These are phyloP conservation scores for Sporodiniella umbellata DNA, from an alignment of 371 early-diverging fungal species.

Conservation along the genomic window DNA sequence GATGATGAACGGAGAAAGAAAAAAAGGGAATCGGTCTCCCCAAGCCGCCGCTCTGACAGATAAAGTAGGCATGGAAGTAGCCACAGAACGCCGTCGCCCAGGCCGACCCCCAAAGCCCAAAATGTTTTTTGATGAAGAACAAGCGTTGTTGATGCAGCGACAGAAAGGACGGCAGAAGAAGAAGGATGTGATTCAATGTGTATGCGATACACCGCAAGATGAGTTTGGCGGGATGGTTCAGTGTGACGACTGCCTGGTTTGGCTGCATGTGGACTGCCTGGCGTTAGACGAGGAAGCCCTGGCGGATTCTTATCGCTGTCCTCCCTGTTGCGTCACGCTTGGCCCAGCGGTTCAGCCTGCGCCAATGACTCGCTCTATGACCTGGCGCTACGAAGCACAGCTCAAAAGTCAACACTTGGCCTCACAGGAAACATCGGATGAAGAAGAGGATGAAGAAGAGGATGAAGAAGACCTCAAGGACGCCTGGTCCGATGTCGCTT, in stretches of 20 bases:
- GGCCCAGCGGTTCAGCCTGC: slow-evolving; percentile 8
- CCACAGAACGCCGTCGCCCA: slow-evolving; percentile 10
- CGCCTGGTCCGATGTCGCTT: slow-evolving; percentile 17
- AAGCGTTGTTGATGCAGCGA: too few species aligned
- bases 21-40: background rate
- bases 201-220: slow-evolving; percentile 48
- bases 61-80: too few species aligned
- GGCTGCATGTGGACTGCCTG: slow-evolving; percentile 56
- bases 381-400: slow-evolving; percentile 36
- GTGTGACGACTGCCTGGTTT: slow-evolving; percentile 51
- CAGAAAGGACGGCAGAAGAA: slow-evolving; percentile 5
- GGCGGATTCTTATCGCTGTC: slow-evolving; percentile 47
- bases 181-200: slow-evolving; percentile 26
- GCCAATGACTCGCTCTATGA: slow-evolving; percentile 13
- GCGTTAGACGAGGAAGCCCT: slow-evolving; percentile 35
- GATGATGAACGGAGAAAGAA: background rate
- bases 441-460: slow-evolving; percentile 22
- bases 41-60: too few species aligned
- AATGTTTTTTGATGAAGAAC: slow-evolving; percentile 1
- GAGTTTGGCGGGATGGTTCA: slow-evolving; percentile 53
- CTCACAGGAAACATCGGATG: slow-evolving; percentile 7
- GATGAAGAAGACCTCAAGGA: slow-evolving; percentile 8
- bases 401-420: slow-evolving; percentile 27
- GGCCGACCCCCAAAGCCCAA: slow-evolving; percentile 15
- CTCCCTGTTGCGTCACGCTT: slow-evolving; percentile 25